Evolutionary conservation across 257 asterid genomes (phyloP).

Genomic region (Forsythia viridissima): DNA sequence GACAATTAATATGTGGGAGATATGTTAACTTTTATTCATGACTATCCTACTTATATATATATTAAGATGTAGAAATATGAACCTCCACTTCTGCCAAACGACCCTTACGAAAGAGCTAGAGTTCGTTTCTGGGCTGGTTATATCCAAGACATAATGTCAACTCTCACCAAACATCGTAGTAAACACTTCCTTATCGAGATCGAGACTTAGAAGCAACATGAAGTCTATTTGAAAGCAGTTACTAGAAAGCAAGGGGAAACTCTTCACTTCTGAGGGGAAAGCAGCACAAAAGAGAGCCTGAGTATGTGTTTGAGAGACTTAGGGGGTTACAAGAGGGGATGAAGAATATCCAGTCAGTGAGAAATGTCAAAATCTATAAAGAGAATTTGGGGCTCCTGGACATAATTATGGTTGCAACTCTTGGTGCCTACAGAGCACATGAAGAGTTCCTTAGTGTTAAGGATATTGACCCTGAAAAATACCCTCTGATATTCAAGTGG

Average conservation of each 20-base stretch:
- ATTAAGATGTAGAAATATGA: constrained; percentile 30
- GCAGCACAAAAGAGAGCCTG: constrained; percentile 20
- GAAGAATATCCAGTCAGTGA: constrained; percentile 23
- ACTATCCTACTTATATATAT: too few relatives aligned
- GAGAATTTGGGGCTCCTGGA: constrained; percentile 38
- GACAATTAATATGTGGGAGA: too few relatives aligned
- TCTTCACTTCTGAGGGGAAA: constrained; percentile 18
- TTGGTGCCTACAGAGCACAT: constrained; percentile 34
- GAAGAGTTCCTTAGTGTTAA: constrained; percentile 36
- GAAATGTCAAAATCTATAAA: neutral
- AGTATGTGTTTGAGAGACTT: constrained; percentile 28
- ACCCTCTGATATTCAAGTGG: constrained; percentile 40
- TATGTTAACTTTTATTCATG: too few relatives aligned
- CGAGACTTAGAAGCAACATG: neutral
- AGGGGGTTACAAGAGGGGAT: constrained; percentile 37
- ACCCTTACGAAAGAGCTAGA: constrained; percentile 38
- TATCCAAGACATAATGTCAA: constrained; percentile 13
- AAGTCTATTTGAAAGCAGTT: constrained; percentile 22
- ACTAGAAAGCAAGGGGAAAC: constrained; percentile 23
- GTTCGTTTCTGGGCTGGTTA: constrained; percentile 42
- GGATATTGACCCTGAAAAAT: constrained; percentile 34
- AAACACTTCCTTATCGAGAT: neutral
- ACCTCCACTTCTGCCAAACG: constrained; percentile 36
- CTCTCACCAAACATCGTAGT: neutral
- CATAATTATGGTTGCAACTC: constrained; percentile 34